These are phyloP conservation scores for Trifolium repens DNA, from an alignment of 306 rosid species.

Conservation along the genomic window DNA sequence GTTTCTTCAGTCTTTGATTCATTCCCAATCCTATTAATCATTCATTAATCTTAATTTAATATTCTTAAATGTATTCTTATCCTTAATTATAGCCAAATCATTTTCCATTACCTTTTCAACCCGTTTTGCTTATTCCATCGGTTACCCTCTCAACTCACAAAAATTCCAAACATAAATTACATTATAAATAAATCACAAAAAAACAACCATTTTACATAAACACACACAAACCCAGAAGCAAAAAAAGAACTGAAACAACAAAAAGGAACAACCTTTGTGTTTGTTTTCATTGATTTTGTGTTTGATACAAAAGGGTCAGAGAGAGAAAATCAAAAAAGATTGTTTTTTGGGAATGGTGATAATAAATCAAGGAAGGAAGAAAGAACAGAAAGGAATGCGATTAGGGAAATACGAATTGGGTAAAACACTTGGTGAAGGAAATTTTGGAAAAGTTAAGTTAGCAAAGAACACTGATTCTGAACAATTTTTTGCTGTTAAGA, in stretches of 20 bases:
- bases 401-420: conserved; percentile 79
- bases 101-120: conserved; percentile 10
- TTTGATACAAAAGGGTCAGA: background rate
- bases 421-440: conserved; percentile 73
- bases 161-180: background rate
- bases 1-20: background rate
- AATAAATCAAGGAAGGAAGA: conserved; percentile 20
- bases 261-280: background rate
- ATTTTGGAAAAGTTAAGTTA: conserved; percentile 82
- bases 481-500: conserved; percentile 69
- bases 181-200: background rate
- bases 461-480: conserved; percentile 59
- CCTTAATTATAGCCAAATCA: background rate
- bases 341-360: conserved; percentile 41
- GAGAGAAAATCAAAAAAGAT: background rate
- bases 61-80: background rate
- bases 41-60: background rate
- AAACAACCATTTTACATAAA: background rate
- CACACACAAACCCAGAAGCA: background rate
- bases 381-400: conserved; percentile 46
- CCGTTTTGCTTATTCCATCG: conserved; percentile 13
- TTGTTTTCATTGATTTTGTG: background rate
- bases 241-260: background rate
- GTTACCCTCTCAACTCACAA: background rate
- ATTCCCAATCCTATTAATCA: background rate